Conservation (phyloP, 2,329 filamentous ascomycete species). For the Lasiodiplodia theobromae region DNA sequence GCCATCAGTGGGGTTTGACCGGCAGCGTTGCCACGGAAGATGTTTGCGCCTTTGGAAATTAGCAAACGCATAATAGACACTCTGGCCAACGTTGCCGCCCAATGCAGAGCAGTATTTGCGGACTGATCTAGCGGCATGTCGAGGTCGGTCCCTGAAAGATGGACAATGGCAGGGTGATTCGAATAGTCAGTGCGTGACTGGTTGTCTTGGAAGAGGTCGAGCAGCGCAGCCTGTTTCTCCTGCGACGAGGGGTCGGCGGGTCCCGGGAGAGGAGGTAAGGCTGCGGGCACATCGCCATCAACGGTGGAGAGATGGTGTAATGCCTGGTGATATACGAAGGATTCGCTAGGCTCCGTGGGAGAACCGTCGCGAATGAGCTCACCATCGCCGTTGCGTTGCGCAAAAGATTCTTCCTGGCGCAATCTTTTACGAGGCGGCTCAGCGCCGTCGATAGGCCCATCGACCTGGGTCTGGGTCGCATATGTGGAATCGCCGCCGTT, state of each 20-base stretch:
- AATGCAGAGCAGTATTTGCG: conserved; percentile 89
- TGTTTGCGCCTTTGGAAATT: conserved; percentile 83
- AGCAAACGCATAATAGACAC: conserved; percentile 82
- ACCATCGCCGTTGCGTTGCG: conserved; percentile 59
- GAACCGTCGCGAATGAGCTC: conserved; percentile 68
- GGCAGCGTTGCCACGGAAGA: conserved; percentile 84
- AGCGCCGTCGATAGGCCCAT: conserved; percentile 54
- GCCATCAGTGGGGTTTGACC: conserved; percentile 95
- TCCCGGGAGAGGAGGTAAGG: conserved; percentile 69
- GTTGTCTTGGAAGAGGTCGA: conserved; percentile 64
- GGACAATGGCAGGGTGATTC: conserved; percentile 77
- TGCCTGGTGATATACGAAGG: conserved; percentile 69
- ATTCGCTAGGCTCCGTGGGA: conserved; percentile 81
- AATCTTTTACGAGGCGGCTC: conserved; percentile 86
- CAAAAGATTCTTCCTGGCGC: conserved; percentile 54
- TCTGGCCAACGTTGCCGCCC: conserved; percentile 91
- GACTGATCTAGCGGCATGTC: conserved; percentile 92
- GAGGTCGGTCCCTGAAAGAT: conserved; percentile 79
- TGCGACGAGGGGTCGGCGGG: conserved; percentile 71
- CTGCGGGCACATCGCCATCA: conserved; percentile 62
- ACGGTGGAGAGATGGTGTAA: conserved; percentile 55
- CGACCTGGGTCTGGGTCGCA: conserved; percentile 57
- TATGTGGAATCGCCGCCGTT: conserved; percentile 70
- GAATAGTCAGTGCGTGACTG: conserved; percentile 72
- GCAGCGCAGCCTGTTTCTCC: conserved; percentile 82